Percentiles rank a stretch among this genome's conserved stretches.
Evolutionary conservation across 2,329 filamentous ascomycete species (phyloP).

Genomic region (Colletotrichum sp.): DNA sequence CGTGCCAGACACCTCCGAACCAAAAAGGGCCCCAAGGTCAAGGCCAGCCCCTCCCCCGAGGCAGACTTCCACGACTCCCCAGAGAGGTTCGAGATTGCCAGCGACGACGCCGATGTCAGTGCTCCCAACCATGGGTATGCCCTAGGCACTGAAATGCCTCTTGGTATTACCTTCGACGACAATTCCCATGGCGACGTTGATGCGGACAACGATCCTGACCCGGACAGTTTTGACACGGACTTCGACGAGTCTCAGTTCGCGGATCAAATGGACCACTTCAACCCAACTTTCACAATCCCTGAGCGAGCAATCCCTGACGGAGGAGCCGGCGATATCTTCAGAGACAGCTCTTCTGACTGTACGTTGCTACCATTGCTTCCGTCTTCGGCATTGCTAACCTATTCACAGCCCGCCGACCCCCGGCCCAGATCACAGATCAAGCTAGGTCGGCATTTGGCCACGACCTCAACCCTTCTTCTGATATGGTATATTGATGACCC

Average conservation of each 20-base stretch:
- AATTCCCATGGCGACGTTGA: not conserved
- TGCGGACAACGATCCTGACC: not conserved
- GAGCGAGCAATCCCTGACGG: not conserved
- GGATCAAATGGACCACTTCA: not conserved
- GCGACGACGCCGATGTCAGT: not conserved
- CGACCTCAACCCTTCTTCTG: not conserved
- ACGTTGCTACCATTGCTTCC: not conserved
- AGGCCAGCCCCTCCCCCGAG: not conserved
- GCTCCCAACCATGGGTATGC: not conserved
- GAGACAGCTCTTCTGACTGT: not conserved
- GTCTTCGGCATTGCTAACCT: not conserved
- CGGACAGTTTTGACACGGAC: not conserved
- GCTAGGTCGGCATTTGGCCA: not conserved
- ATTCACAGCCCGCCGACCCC: not conserved
- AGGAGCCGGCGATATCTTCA: conserved; percentile 4
- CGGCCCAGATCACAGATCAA: not conserved
- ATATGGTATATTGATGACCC: conserved; percentile 19
- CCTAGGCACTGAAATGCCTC: not conserved
- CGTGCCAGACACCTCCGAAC: not conserved
- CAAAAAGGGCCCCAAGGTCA: not conserved
- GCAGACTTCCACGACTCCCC: not conserved
- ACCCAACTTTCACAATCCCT: not conserved
- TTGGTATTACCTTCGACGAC: not conserved
- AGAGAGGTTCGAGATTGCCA: conserved; percentile 2
- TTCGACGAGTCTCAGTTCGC: not conserved